Evolutionary conservation across 2,329 filamentous ascomycete genomes (phyloP).

Genomic region (Colletotrichum cordylinicola): DNA sequence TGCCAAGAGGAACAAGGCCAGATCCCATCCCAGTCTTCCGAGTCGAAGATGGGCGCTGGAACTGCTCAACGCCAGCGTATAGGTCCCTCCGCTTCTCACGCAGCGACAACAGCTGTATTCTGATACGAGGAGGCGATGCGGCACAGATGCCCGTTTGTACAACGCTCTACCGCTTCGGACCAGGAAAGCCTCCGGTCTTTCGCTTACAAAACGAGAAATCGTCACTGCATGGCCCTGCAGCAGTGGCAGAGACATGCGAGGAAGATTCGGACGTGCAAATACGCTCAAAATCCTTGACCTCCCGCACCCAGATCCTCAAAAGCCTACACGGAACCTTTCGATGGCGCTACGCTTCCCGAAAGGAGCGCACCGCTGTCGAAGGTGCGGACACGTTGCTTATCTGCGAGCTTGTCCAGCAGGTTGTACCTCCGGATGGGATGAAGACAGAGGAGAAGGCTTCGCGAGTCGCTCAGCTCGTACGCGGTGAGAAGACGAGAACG

Average conservation of each 20-base stretch:
- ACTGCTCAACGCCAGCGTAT: conserved; percentile 38
- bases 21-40: conserved; percentile 49
- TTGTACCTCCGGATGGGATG: conserved; percentile 27
- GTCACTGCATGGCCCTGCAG: not conserved
- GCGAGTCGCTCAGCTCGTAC: conserved; percentile 48
- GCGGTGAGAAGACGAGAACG: conserved; percentile 43
- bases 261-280: conserved; percentile 27
- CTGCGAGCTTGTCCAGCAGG: conserved; percentile 50
- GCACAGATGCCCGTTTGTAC: conserved; percentile 40
- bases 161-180: conserved; percentile 64
- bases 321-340: conserved; percentile 56
- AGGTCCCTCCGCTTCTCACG: conserved; percentile 53
- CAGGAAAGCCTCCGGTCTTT: conserved; percentile 55
- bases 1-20: conserved; percentile 41
- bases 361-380: conserved; percentile 48
- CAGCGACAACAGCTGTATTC: conserved; percentile 53
- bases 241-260: conserved; percentile 22
- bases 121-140: conserved; percentile 47
- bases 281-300: conserved; percentile 44
- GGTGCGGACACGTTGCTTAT: conserved; percentile 52
- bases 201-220: conserved; percentile 22
- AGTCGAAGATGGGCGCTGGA: conserved; percentile 35
- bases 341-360: conserved; percentile 59
- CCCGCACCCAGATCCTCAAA: conserved; percentile 51
- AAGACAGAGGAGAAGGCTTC: conserved; percentile 23